phyloP scores from a whole-genome alignment of 371 early-diverging fungal species.

The Globomyces sp. region DNA sequence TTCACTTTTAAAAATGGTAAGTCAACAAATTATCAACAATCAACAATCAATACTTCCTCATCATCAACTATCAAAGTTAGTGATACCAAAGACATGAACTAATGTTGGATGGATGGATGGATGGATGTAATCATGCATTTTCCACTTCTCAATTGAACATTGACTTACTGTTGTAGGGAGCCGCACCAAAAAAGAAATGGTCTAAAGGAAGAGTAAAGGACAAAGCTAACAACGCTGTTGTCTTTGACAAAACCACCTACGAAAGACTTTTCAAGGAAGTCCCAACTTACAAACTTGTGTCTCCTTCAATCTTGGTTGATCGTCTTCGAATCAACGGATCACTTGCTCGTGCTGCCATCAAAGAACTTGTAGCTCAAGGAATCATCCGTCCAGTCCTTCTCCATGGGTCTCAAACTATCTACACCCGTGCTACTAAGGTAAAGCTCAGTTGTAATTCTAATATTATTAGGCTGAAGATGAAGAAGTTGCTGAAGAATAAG shows the following conservation, averaged over 20 bases:
- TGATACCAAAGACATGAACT: too few species aligned
- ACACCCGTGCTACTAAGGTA: conserved; percentile 86
- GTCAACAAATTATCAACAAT: not conserved
- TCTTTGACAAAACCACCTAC: conserved; percentile 86
- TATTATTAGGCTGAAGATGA: conserved; percentile 75
- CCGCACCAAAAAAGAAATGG: conserved; percentile 72
- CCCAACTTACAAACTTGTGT: conserved; percentile 98
- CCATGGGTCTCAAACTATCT: conserved; percentile 93
- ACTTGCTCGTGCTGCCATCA: conserved; percentile 91
- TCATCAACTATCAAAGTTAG: too few species aligned
- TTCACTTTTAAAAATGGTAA: conserved; percentile 11
- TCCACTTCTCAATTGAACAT: not conserved
- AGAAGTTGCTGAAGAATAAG: conserved; percentile 55
- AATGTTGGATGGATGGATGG: too few species aligned
- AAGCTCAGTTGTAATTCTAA: not conserved
- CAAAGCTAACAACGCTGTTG: conserved; percentile 95
- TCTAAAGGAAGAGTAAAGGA: conserved; percentile 96
- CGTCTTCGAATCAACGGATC: conserved; percentile 97
- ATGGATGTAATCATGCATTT: not conserved
- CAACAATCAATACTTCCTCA: not conserved
- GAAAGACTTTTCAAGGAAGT: conserved; percentile 98
- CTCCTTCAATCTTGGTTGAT: conserved; percentile 96
- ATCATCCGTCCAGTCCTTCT: conserved; percentile 85
- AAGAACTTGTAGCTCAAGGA: conserved; percentile 88
- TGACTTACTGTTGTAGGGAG: not conserved